Conservation (phyloP, 1,139 yeast genomes). For the Nakaseomyces bracarensis region DNA sequence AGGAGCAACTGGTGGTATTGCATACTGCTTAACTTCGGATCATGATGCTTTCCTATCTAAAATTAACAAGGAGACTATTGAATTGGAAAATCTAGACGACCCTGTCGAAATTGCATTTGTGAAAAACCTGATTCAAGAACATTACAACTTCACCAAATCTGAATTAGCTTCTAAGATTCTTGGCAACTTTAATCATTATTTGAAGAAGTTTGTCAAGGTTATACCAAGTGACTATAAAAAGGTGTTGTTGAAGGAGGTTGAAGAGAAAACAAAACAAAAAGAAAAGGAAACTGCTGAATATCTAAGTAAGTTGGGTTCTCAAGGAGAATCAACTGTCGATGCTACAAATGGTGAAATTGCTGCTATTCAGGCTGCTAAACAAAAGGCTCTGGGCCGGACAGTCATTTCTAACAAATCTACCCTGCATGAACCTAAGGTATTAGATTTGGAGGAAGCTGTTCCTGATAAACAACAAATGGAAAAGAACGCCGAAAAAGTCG, state of each 20-base stretch:
- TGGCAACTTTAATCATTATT: conserved; percentile 76
- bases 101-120: conserved; percentile 92
- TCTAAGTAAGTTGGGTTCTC: conserved; percentile 46
- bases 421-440: conserved; percentile 66
- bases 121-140: conserved; percentile 90
- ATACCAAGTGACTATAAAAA: conserved; percentile 86
- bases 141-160: conserved; percentile 88
- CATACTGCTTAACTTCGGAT: conserved; percentile 90
- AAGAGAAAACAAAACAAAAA: conserved; percentile 45
- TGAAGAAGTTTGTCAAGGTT: conserved; percentile 88
- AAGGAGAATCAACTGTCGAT: conserved; percentile 75
- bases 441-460: conserved; percentile 85
- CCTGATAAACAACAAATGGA: conserved; percentile 58
- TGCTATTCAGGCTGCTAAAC: conserved; percentile 36
- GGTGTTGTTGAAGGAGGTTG: conserved; percentile 74
- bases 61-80: conserved; percentile 78
- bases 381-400: conserved; percentile 36
- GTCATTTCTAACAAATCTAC: conserved; percentile 39
- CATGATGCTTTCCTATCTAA: conserved; percentile 72
- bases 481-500: conserved; percentile 54
- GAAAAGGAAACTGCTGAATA: conserved; percentile 43
- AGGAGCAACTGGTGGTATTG: conserved; percentile 99
- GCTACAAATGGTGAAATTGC: conserved; percentile 77
- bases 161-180: conserved; percentile 80
- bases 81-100: conserved; percentile 65